A percentile compares a stretch with the other conserved stretches of the same genome.
Conservation (phyloP, 768 basidiomycete species). For the Mycena epipterygia region DNA sequence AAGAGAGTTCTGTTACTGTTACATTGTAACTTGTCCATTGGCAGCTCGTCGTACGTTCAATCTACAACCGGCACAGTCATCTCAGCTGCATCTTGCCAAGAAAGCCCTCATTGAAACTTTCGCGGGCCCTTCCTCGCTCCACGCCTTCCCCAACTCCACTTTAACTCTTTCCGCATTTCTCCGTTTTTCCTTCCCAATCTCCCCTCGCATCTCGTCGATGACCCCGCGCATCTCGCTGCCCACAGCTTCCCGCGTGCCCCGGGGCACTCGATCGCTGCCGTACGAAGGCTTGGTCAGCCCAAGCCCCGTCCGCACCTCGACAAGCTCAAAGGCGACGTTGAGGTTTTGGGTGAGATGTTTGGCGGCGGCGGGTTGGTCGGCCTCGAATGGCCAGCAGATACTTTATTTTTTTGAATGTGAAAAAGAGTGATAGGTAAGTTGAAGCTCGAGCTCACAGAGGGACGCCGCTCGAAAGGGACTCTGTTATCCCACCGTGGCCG, state of each 20-base stretch:
- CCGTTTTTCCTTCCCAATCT: background rate
- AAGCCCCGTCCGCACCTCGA: conserved; percentile 5
- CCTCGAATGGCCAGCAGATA: conserved; percentile 20
- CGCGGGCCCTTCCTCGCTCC: conserved; percentile 3
- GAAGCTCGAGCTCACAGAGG: background rate
- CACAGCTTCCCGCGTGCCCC: conserved; percentile 7
- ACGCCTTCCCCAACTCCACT: background rate
- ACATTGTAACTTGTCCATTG: too few relatives aligned
- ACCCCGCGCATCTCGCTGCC: background rate
- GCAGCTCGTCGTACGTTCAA: too few relatives aligned
- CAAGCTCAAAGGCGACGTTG: conserved; percentile 12
- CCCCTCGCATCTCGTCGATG: background rate
- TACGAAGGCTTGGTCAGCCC: conserved; percentile 6
- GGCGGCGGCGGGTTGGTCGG: conserved; percentile 15
- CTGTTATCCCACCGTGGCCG: conserved; percentile 12
- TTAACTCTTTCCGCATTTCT: background rate
- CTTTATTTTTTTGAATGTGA: too few relatives aligned
- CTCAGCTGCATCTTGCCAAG: too few relatives aligned
- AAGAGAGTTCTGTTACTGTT: too few relatives aligned
- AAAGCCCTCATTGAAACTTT: background rate
- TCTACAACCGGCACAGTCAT: too few relatives aligned
- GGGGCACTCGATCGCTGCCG: background rate
- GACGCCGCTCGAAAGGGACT: conserved; percentile 14
- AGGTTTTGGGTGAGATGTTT: conserved; percentile 16
- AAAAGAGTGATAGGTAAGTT: too few relatives aligned